phyloP scores from a whole-genome alignment of 176 grass and related monocot species.

The Pontederia crassipes region DNA sequence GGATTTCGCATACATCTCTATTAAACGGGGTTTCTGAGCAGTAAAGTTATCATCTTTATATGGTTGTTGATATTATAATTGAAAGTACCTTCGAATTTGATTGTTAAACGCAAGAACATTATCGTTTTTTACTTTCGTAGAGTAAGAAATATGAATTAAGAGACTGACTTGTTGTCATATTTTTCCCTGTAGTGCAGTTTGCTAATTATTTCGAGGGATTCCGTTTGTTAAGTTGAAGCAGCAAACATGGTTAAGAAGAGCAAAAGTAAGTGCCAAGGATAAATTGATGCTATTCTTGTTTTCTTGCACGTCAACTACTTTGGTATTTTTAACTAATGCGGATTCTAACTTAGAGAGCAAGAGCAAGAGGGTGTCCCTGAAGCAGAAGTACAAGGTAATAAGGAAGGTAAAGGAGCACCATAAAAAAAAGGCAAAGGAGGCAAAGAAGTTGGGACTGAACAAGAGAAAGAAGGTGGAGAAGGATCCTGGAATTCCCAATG shows the following conservation, averaged over 20 bases:
- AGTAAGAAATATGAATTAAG: no score
- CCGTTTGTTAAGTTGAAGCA: background rate
- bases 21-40: no score
- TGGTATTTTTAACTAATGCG: background rate
- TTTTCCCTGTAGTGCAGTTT: background rate
- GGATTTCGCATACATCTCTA: no score
- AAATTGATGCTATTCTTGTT: no score
- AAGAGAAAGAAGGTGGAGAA: conserved; percentile 70
- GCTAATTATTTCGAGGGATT: no score
- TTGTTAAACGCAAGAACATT: no score
- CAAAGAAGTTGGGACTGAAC: conserved; percentile 33
- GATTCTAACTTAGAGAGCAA: conserved; percentile 49
- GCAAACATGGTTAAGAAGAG: conserved; percentile 86
- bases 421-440: conserved; percentile 83
- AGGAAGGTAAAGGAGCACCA: conserved; percentile 94
- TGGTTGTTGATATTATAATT: no score
- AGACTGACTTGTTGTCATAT: background rate
- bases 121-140: no score
- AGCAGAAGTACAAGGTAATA: conserved; percentile 85
- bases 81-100: no score
- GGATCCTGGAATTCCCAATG: conserved; percentile 90
- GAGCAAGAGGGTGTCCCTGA: conserved; percentile 72
- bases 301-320: background rate
- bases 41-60: no score
- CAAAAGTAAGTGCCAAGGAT: conserved; percentile 40